These are phyloP conservation scores for Solanum pinnatisectum DNA, from an alignment of 257 asterid genomes.

Conservation along the genomic window DNA sequence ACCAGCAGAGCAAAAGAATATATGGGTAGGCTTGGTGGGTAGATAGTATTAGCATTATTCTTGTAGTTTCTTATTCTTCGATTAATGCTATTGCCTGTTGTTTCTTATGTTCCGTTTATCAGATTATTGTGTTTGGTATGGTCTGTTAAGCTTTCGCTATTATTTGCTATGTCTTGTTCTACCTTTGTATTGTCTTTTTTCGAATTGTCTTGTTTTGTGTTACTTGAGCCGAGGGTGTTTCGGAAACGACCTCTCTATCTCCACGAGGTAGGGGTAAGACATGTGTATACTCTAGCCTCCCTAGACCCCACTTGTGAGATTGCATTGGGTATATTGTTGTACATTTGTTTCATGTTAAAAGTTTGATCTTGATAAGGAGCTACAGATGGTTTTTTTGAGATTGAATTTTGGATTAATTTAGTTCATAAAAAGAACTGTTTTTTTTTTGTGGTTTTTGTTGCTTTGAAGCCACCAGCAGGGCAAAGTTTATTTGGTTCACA, in stretches of 20 bases:
- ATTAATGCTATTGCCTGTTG: background rate
- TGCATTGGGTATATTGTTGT: background rate
- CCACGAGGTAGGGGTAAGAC: background rate
- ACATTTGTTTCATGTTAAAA: background rate
- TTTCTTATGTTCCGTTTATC: background rate
- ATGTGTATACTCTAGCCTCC: background rate
- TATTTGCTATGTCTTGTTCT: background rate
- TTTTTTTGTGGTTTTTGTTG: background rate
- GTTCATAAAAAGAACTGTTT: background rate
- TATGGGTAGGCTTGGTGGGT: background rate
- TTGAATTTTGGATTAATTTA: background rate
- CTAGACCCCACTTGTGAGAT: background rate
- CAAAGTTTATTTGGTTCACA: background rate
- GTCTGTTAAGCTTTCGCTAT: background rate
- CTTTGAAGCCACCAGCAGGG: background rate
- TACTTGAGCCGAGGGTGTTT: background rate
- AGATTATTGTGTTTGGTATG: background rate
- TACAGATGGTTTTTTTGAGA: background rate
- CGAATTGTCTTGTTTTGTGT: background rate
- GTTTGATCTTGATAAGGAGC: background rate
- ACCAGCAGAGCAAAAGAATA: background rate
- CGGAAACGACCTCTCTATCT: background rate
- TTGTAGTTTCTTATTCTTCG: background rate
- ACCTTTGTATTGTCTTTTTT: background rate
- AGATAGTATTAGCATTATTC: background rate